These are phyloP conservation scores for Microdochium bolleyi DNA, from an alignment of 2,329 filamentous ascomycete species.

Conservation along the genomic window DNA sequence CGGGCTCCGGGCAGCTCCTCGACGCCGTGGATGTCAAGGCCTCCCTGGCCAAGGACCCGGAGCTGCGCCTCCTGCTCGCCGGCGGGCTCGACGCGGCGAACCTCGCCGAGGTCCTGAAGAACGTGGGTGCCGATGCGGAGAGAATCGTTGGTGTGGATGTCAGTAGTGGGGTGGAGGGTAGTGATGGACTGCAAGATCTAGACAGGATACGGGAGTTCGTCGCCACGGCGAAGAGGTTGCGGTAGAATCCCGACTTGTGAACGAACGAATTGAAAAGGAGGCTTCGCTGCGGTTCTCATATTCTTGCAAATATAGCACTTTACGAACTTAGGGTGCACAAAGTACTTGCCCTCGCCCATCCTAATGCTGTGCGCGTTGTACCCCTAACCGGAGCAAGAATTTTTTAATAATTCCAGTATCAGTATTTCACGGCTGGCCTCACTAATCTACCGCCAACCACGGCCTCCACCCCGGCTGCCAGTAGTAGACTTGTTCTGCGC, in stretches of 20 bases:
- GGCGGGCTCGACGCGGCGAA: slow-evolving; percentile 80
- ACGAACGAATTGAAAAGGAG: too few species aligned
- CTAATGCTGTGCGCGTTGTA: too few species aligned
- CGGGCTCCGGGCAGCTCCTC: slow-evolving; percentile 73
- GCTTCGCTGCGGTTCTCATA: too few species aligned
- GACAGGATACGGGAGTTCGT: slow-evolving; percentile 78
- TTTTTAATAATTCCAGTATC: too few species aligned
- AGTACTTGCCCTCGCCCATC: too few species aligned
- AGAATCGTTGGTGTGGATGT: slow-evolving; percentile 82
- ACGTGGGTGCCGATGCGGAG: slow-evolving; percentile 49
- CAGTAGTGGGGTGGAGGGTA: slow-evolving; percentile 85
- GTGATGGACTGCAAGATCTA: slow-evolving; percentile 70
- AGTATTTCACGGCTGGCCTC: too few species aligned
- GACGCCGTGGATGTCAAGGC: slow-evolving; percentile 63
- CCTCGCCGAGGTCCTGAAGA: slow-evolving; percentile 56
- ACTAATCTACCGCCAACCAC: background rate
- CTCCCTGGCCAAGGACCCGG: slow-evolving; percentile 57
- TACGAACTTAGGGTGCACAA: too few species aligned
- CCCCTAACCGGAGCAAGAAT: too few species aligned
- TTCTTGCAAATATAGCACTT: too few species aligned
- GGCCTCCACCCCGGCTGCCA: slow-evolving; percentile 9
- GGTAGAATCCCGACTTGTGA: slow-evolving; percentile 27
- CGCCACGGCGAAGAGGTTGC: slow-evolving; percentile 58
- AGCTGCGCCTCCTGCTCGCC: slow-evolving; percentile 72
- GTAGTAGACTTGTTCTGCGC: slow-evolving; percentile 40